Percentiles rank a stretch among this genome's conserved stretches.
Conservation (phyloP, 768 basidiomycete species). For the Lactarius sanguifluus region DNA sequence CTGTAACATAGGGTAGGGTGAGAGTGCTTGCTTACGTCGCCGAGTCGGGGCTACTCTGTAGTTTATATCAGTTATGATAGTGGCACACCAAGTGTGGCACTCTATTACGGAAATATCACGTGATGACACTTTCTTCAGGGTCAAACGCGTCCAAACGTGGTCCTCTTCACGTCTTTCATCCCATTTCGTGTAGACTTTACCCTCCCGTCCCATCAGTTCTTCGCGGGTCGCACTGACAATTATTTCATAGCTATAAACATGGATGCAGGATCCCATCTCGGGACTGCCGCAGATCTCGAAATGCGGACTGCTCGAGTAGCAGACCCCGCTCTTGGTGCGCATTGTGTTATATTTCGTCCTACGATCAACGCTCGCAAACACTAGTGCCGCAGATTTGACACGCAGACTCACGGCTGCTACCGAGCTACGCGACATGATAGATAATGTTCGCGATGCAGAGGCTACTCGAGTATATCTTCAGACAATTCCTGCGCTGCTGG, state of each 20-base stretch:
- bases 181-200: slow-evolving; percentile 13
- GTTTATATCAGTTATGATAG: not conserved
- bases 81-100: too few species aligned
- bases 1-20: slow-evolving; percentile 20
- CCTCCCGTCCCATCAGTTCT: slow-evolving; percentile 3
- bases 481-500: slow-evolving; percentile 71
- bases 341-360: slow-evolving; percentile 9
- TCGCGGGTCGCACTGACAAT: not conserved
- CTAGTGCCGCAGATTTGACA: slow-evolving; percentile 54
- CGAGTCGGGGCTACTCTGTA: not conserved
- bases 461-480: slow-evolving; percentile 65
- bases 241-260: slow-evolving; percentile 32
- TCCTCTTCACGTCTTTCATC: slow-evolving; percentile 7
- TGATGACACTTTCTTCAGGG: slow-evolving; percentile 23
- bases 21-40: not conserved
- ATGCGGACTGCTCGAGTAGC: slow-evolving; percentile 69
- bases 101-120: slow-evolving; percentile 2
- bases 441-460: slow-evolving; percentile 74
- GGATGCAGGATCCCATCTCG: slow-evolving; percentile 46
- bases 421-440: slow-evolving; percentile 80
- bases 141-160: slow-evolving; percentile 7
- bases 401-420: slow-evolving; percentile 68
- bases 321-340: slow-evolving; percentile 69
- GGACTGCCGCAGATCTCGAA: slow-evolving; percentile 61
- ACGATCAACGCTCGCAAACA: not conserved